Conservation (phyloP, 352 stramenopile species). For the Phytophthora pistaciae region DNA sequence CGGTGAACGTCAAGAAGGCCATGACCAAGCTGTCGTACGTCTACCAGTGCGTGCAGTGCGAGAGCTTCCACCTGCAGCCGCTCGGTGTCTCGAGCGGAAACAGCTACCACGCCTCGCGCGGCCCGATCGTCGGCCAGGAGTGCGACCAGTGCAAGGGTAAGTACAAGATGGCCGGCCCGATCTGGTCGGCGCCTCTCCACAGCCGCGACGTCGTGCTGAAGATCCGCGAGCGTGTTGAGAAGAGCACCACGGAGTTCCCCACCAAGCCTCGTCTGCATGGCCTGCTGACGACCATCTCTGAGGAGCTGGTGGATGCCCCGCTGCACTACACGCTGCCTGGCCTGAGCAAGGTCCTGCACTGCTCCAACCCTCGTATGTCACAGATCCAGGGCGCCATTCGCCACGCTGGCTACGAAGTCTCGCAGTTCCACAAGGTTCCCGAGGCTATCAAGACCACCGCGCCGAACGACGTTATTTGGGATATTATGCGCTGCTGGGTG, state of each 20-base stretch:
- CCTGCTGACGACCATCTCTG: constrained; percentile 95
- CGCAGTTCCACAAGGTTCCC: constrained; percentile 98
- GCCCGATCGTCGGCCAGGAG: constrained; percentile 69
- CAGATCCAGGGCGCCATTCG: constrained; percentile 95
- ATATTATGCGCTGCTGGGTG: constrained; percentile 97
- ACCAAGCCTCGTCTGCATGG: constrained; percentile 95
- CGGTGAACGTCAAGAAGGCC: constrained; percentile 94
- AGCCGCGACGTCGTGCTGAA: constrained; percentile 90
- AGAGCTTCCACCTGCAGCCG: constrained; percentile 97
- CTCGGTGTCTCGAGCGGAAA: constrained; percentile 91
- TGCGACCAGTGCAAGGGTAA: constrained; percentile 88
- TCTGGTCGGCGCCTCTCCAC: constrained; percentile 98
- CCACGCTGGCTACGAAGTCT: constrained; percentile 97
- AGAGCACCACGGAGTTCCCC: constrained; percentile 88
- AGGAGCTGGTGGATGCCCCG: constrained; percentile 96
- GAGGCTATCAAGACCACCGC: constrained; percentile 99
- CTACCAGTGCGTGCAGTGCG: constrained; percentile 95
- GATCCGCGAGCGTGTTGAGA: constrained; percentile 82
- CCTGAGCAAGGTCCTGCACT: constrained; percentile 95
- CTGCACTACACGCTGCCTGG: constrained; percentile 97
- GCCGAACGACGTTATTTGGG: constrained; percentile 97
- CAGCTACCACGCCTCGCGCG: constrained; percentile 84
- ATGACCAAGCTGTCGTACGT: constrained; percentile 93
- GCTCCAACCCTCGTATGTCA: constrained; percentile 93
- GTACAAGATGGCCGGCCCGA: constrained; percentile 95